Conservation (phyloP, 441 rosid species). For the Flueggea neowawraea region DNA sequence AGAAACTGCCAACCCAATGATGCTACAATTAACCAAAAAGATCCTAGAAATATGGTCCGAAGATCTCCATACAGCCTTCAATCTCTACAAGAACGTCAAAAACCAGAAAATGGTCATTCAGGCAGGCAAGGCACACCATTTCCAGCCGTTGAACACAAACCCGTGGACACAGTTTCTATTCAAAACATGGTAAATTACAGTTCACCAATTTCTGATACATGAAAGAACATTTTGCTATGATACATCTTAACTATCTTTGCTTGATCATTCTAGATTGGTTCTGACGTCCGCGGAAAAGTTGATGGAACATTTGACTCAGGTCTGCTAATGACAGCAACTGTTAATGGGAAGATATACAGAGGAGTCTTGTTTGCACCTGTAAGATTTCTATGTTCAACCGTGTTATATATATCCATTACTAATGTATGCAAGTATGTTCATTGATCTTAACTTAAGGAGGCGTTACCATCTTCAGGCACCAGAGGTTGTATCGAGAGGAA, state of each 20-base stretch:
- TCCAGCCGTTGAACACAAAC: slow-evolving; percentile 19
- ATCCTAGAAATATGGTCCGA: slow-evolving; percentile 18
- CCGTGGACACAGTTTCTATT: slow-evolving; percentile 21
- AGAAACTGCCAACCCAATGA: slow-evolving; percentile 22
- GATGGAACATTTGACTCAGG: slow-evolving; percentile 76
- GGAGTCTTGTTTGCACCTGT: slow-evolving; percentile 76
- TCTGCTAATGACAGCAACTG: slow-evolving; percentile 57
- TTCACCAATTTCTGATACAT: too few species aligned
- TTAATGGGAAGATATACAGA: slow-evolving; percentile 61
- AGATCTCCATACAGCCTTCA: slow-evolving; percentile 21
- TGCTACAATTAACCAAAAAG: slow-evolving; percentile 19
- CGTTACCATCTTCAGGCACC: slow-evolving; percentile 29
- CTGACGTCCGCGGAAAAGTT: slow-evolving; percentile 62
- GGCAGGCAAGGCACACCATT: slow-evolving; percentile 27
- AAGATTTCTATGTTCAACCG: slow-evolving; percentile 14
- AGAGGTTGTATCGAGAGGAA: slow-evolving; percentile 23
- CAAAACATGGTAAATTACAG: slow-evolving; percentile 35
- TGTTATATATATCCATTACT: background rate
- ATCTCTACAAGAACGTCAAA: slow-evolving; percentile 21
- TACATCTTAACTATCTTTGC: background rate
- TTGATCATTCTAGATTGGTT: slow-evolving; percentile 40
- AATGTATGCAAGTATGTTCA: background rate
- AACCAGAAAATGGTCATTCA: slow-evolving; percentile 25
- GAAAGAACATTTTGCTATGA: background rate
- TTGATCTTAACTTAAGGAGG: background rate